Evolutionary conservation across 192 early-diverging fungal species (phyloP), one percentile per base, ranked within the genome.

Genomic region (Coemansia sp.): DNA sequence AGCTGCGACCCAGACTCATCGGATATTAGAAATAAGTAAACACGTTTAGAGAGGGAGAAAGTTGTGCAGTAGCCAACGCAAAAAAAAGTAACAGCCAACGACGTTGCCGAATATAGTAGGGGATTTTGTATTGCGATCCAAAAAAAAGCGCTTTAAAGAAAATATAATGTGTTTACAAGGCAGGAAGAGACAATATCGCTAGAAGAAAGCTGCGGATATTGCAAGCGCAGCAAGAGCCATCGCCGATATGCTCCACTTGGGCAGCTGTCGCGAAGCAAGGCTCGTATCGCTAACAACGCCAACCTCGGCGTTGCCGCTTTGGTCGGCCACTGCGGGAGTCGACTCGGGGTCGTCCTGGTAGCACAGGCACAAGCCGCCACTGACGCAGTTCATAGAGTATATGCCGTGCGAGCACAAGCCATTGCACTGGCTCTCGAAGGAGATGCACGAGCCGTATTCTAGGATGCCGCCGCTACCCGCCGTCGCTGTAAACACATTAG

Each of bases 361-460:
- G 74, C 79, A 82, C 60, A 82, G 43, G 56, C 79, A 82, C 6
- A 76, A 42, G 37, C 79, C 79, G 51, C 79, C 79, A 17, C 27
- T 59, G 20, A 65, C 47, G 49, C 79, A 82, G 64, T 69, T 43
- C 79, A 82, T 82, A 25, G 66, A 67, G 59, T 65, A 76, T 24
- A 82, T 56, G 14, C 79, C 74, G 37, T 70, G 57, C 11, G 70
- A 65, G 68, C 79, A 82, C 47, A 73, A 22, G 22, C 35, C 19
- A 40, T 69, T 73, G 74, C 79, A 82, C 67, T 82, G 69, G 45
- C 64, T 74, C 45, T 82, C 79, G 60, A 82, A 77, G 27, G 49
- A 46, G 3, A 82, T 60, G 46, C 79, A 82, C 29, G 59, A 59
- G 17, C 61, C 71, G 54, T 82, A 82, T 2, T 82, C 79, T 22